Percentiles rank a stretch among this genome's conserved stretches.
These are phyloP conservation scores for Dillenia suffruticosa DNA, from an alignment of 164 flowering plant genomes.

Conservation along the genomic window DNA sequence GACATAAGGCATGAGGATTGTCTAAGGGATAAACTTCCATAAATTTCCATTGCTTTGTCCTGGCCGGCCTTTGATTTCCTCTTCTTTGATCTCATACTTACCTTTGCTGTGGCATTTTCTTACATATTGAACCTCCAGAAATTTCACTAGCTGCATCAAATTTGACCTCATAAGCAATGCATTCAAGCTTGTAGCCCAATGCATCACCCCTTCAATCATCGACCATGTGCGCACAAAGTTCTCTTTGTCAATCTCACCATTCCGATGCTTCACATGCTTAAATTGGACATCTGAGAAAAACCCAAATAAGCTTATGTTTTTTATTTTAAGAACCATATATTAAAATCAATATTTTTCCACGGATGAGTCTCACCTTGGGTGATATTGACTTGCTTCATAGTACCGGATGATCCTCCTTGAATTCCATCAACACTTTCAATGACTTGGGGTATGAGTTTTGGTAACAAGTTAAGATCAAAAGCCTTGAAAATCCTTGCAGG, in stretches of 20 bases:
- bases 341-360: background rate
- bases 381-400: slow-evolving; percentile 31
- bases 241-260: slow-evolving; percentile 24
- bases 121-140: slow-evolving; percentile 25
- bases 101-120: slow-evolving; percentile 23
- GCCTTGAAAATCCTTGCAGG: slow-evolving; percentile 30
- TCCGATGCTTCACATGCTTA: slow-evolving; percentile 28
- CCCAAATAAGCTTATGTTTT: background rate
- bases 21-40: slow-evolving; percentile 29
- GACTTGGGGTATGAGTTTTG: slow-evolving; percentile 27
- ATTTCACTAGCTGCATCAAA: slow-evolving; percentile 19
- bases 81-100: slow-evolving; percentile 15
- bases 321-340: background rate
- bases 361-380: slow-evolving; percentile 18
- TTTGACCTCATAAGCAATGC: slow-evolving; percentile 21
- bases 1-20: slow-evolving; percentile 24
- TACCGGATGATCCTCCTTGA: slow-evolving; percentile 37
- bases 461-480: slow-evolving; percentile 26
- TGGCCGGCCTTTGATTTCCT: slow-evolving; percentile 26
- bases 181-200: slow-evolving; percentile 27
- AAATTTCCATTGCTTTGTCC: slow-evolving; percentile 24
- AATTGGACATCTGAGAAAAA: slow-evolving; percentile 16
- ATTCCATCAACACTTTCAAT: slow-evolving; percentile 16
- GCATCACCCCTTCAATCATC: slow-evolving; percentile 27
- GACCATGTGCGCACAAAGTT: slow-evolving; percentile 21